Evolutionary conservation across 192 early-diverging fungal genomes (phyloP).

Genomic region (Phlyctochytrium planicorne): DNA sequence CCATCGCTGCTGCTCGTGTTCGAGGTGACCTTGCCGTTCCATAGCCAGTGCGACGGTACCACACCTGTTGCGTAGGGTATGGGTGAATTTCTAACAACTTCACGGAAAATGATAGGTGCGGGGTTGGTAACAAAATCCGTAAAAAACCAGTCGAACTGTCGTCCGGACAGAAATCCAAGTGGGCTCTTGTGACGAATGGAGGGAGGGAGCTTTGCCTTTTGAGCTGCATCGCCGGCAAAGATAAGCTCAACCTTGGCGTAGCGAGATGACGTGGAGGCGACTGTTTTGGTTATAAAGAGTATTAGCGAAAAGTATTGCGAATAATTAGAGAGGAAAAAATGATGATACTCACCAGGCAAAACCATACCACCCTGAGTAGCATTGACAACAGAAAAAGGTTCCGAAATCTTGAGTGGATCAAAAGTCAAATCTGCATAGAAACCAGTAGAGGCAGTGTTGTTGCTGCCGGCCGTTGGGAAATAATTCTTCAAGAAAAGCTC

Average conservation of each 20-base stretch:
- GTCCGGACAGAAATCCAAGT: not conserved
- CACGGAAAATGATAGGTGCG: not conserved
- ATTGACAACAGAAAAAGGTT: not conserved
- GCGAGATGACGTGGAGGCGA: not conserved
- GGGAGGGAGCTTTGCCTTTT: not conserved
- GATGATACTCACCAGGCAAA: not conserved
- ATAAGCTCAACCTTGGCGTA: not conserved
- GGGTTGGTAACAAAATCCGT: not conserved
- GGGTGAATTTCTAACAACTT: not conserved
- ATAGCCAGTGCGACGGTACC: not conserved
- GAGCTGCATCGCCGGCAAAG: not conserved
- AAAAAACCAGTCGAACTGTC: not conserved
- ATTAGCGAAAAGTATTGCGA: not conserved
- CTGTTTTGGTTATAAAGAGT: not conserved
- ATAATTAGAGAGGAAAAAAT: not conserved
- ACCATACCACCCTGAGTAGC: not conserved
- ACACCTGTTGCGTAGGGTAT: not conserved
- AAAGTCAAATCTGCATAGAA: not conserved
- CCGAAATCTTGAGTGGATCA: not conserved
- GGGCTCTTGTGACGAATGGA: not conserved
- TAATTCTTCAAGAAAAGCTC: not conserved
- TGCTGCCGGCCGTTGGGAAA: not conserved
- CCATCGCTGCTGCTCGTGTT: not conserved
- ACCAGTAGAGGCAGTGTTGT: constrained; percentile 5
- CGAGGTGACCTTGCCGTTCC: not conserved